These are phyloP conservation scores for Lachnellula arida DNA, from an alignment of 2,329 filamentous ascomycete genomes.

Conservation along the genomic window DNA sequence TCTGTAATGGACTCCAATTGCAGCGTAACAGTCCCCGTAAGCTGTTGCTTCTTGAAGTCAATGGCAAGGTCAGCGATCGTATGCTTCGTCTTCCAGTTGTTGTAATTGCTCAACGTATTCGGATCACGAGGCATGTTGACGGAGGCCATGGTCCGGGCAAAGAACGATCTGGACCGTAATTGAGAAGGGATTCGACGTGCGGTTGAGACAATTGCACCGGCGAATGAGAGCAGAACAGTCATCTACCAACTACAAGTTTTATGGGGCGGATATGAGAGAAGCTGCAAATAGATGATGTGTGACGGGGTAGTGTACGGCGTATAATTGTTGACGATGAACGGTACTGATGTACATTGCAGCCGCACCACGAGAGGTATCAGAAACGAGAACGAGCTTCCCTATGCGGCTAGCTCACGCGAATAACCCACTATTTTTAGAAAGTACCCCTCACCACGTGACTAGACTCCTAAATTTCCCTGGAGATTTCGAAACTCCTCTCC, in stretches of 20 bases:
- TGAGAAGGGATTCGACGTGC: slow-evolving; percentile 12
- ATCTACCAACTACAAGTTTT: slow-evolving; percentile 8
- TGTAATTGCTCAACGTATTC: slow-evolving; percentile 88
- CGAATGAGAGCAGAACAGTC: slow-evolving; percentile 16
- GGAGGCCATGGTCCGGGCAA: slow-evolving; percentile 23
- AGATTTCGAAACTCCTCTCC: too few relatives aligned
- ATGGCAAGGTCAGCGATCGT: slow-evolving; percentile 77
- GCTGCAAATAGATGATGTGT: background rate
- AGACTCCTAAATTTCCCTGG: too few relatives aligned
- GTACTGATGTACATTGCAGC: too few relatives aligned
- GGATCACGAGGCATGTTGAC: slow-evolving; percentile 58
- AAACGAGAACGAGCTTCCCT: too few relatives aligned
- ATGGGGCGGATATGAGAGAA: background rate
- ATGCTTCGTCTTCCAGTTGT: slow-evolving; percentile 79
- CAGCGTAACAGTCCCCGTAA: slow-evolving; percentile 73
- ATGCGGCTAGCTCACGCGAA: too few relatives aligned
- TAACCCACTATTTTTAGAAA: too few relatives aligned
- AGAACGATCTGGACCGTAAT: slow-evolving; percentile 3
- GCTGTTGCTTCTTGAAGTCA: slow-evolving; percentile 73
- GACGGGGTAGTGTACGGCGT: background rate
- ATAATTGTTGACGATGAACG: background rate
- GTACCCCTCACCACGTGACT: too few relatives aligned
- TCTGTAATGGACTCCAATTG: slow-evolving; percentile 73
- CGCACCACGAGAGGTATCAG: too few relatives aligned
- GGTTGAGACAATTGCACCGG: slow-evolving; percentile 14